Evolutionary conservation across 2,329 filamentous ascomycete species (phyloP), one percentile per base, ranked within the genome.

Genomic region (Alternaria ventricosa): DNA sequence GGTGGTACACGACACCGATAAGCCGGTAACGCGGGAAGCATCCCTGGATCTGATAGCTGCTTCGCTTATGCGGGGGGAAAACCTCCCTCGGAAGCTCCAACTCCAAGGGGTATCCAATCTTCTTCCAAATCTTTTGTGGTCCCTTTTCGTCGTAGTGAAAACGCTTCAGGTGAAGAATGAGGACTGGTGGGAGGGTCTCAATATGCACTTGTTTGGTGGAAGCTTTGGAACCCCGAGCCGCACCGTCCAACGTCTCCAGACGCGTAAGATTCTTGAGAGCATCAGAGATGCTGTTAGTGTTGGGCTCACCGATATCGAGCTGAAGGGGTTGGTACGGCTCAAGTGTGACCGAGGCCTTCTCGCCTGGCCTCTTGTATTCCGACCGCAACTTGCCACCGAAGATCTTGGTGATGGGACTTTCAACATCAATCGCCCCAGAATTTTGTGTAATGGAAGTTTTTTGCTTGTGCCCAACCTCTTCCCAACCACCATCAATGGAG

Each of bases 101-200:
- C 75, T 98, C 94, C 27, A 99, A 84, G 0, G 96, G 96, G 75
- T 99, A 99, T 20, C 94, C 95, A 62, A 99, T 87, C 83, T 95
- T 97, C 84, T 98, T 99, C 93, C 95, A 97, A 68, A 98, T 97
- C 85, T 99, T 99, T 75, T 97, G 91, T 0, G 94, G 97, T 23
- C 94, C 94, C 61, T 90, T 88, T 65, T 90, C 92, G 74, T 98
- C 94, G 73, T 97, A 98, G 74, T 97, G 93, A 85, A 99, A 99
- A 47, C 96, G 93, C 83, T 99, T 99, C 45, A 99, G 86, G 76
- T 99, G 96, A 9, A 99, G 87, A 57, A 98, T 97, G 12, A 99
- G 87, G 5, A 98, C 92, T 1, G 94, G 93, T 1, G 96, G 96
- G 15, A 98, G 84, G 1, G 89, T 92, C 74, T 98, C 95, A 66